Conservation (phyloP, 306 rosid species). For the Cercis canadensis region DNA sequence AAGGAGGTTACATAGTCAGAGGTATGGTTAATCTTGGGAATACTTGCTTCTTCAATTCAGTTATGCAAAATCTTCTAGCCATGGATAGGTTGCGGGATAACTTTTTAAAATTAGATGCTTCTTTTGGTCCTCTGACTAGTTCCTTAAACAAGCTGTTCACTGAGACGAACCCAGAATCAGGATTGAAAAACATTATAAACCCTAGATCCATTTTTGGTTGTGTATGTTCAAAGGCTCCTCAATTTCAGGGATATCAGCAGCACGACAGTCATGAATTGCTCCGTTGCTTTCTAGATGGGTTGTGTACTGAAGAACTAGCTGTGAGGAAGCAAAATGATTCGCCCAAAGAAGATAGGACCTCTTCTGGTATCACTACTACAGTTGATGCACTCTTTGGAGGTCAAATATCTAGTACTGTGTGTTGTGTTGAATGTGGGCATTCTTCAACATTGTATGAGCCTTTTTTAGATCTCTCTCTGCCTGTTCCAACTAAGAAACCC, state of each 20-base stretch:
- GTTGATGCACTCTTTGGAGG: constrained; percentile 90
- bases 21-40: constrained; percentile 92
- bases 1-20: constrained; percentile 65
- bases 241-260: constrained; percentile 89
- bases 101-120: constrained; percentile 59
- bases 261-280: constrained; percentile 98
- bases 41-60: constrained; percentile 94
- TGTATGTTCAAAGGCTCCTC: constrained; percentile 86
- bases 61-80: constrained; percentile 87
- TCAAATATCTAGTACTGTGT: constrained; percentile 79
- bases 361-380: constrained; percentile 58
- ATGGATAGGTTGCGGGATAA: constrained; percentile 65
- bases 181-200: constrained; percentile 63
- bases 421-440: constrained; percentile 85
- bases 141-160: constrained; percentile 78
- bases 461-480: constrained; percentile 85
- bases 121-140: constrained; percentile 68
- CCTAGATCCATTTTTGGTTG: constrained; percentile 85
- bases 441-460: constrained; percentile 91
- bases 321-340: constrained; percentile 56
- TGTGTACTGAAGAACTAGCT: constrained; percentile 76
- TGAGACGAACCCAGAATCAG: constrained; percentile 69
- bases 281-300: constrained; percentile 82
- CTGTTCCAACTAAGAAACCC: constrained; percentile 88
- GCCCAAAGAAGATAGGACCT: constrained; percentile 50